Percentiles rank a stretch among this genome's conserved stretches.
Evolutionary conservation across 768 basidiomycete species (phyloP).

Genomic region (Calocybe indica): DNA sequence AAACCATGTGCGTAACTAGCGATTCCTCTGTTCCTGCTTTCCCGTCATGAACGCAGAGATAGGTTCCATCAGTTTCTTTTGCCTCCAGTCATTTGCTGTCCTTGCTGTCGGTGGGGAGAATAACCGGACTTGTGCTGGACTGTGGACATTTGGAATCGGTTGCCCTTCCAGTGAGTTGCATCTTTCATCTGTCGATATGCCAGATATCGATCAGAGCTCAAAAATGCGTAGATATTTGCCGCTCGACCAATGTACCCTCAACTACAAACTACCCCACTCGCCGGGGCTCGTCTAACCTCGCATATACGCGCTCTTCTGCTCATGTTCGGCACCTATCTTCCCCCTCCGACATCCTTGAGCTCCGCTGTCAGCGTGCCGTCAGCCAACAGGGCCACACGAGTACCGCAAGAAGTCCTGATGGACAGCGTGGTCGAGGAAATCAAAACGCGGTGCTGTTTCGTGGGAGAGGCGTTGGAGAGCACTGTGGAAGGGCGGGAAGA

Average conservation of each 20-base stretch:
- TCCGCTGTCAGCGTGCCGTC: conserved; percentile 57
- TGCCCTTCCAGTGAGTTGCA: conserved; percentile 67
- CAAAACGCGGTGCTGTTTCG: conserved; percentile 87
- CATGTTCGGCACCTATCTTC: conserved; percentile 79
- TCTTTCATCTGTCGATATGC: neutral
- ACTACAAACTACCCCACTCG: conserved; percentile 79
- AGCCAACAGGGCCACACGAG: conserved; percentile 54
- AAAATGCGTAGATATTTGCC: conserved; percentile 69
- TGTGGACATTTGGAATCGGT: conserved; percentile 90
- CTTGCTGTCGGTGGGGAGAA: conserved; percentile 78
- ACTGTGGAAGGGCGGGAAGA: conserved; percentile 25
- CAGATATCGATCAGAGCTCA: neutral
- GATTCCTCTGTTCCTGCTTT: neutral
- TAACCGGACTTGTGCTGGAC: conserved; percentile 92
- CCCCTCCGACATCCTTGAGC: conserved; percentile 69
- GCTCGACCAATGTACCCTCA: conserved; percentile 83
- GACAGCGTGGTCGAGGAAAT: conserved; percentile 84
- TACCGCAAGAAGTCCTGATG: conserved; percentile 77
- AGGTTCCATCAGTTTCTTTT: conserved; percentile 96
- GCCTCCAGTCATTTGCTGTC: conserved; percentile 84
- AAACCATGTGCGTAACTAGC: conserved; percentile 59
- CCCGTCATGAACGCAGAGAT: conserved; percentile 1
- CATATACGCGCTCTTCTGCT: conserved; percentile 80
- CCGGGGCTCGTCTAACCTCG: conserved; percentile 73
- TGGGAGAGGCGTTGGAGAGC: conserved; percentile 53